Percentiles rank a stretch among this genome's conserved stretches.
These are phyloP conservation scores for Mimosa pudica DNA, from an alignment of 306 rosid species.

Conservation along the genomic window DNA sequence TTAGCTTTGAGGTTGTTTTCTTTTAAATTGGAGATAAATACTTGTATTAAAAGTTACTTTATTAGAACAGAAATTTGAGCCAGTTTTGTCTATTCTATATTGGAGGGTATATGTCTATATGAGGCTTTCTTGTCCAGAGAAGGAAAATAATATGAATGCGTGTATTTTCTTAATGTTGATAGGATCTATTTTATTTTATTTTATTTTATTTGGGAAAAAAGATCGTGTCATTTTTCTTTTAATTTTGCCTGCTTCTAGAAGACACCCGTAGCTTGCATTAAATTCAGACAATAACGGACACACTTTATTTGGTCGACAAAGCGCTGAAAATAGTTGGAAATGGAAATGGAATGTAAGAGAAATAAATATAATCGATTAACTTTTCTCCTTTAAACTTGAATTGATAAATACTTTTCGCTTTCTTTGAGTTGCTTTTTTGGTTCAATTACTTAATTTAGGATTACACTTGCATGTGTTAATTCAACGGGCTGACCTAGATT, in stretches of 20 bases:
- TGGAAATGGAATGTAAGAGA: neutral
- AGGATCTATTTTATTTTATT: neutral
- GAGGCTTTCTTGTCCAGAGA: too few relatives aligned
- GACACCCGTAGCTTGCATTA: constrained; percentile 14
- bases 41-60: neutral
- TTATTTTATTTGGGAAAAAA: neutral
- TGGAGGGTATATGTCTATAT: neutral
- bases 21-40: neutral
- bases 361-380: neutral
- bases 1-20: neutral
- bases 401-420: neutral
- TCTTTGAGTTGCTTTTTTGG: neutral
- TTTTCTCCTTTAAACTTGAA: neutral
- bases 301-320: neutral
- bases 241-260: neutral
- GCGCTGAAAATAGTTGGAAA: neutral
- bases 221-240: neutral
- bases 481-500: neutral
- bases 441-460: neutral
- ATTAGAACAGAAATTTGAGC: neutral
- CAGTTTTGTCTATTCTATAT: neutral
- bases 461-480: neutral
- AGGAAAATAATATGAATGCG: too few relatives aligned
- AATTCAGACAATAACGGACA: constrained; percentile 17
- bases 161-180: neutral